Conservation (phyloP, 352 stramenopile genomes). For the Phytophthora hibernalis region DNA sequence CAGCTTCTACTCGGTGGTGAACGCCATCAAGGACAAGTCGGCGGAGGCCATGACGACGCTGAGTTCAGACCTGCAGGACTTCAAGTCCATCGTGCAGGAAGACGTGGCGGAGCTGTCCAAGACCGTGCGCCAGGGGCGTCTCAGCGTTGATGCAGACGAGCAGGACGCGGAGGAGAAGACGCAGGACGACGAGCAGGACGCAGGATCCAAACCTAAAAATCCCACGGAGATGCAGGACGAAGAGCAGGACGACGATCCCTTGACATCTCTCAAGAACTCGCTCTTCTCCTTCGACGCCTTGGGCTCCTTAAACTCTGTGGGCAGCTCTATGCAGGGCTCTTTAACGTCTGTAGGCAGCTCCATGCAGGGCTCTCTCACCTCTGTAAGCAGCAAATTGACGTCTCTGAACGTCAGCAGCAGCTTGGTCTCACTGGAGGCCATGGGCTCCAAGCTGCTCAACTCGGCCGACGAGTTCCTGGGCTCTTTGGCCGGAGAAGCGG, state of each 20-base stretch:
- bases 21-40: constrained; percentile 63
- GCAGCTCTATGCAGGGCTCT: constrained; percentile 31
- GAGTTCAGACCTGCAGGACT: constrained; percentile 77
- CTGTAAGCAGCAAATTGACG: constrained; percentile 44
- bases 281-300: constrained; percentile 64
- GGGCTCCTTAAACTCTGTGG: constrained; percentile 49
- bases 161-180: constrained; percentile 18
- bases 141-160: constrained; percentile 45
- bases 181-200: constrained; percentile 5
- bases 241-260: constrained; percentile 21
- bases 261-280: constrained; percentile 43
- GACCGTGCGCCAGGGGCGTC: constrained; percentile 52
- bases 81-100: constrained; percentile 72
- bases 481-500: constrained; percentile 43
- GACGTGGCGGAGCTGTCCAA: constrained; percentile 71
- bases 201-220: not conserved
- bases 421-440: constrained; percentile 56
- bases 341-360: constrained; percentile 41
- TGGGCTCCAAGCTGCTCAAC: constrained; percentile 77
- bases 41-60: constrained; percentile 78
- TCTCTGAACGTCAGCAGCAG: constrained; percentile 40
- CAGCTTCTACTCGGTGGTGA: constrained; percentile 59
- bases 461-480: constrained; percentile 71
- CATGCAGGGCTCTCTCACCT: constrained; percentile 37
- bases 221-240: constrained; percentile 10